phyloP scores from a whole-genome alignment of 345 rosid genomes.

The Salix arbutifolia region DNA sequence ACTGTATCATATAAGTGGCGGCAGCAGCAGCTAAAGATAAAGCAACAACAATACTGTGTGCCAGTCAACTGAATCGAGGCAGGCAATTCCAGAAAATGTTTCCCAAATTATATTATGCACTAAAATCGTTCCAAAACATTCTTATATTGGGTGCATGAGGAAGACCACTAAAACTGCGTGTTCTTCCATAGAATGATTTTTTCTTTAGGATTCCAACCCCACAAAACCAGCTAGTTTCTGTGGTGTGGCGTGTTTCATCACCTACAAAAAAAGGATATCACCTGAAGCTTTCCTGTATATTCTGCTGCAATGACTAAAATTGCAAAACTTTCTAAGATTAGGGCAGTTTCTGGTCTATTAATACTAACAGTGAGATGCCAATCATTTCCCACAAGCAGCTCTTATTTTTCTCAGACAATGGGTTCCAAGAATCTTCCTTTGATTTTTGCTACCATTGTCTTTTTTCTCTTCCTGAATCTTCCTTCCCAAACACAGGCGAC shows the following conservation, averaged over 20 bases:
- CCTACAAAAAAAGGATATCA: not conserved
- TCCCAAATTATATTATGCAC: too few species aligned
- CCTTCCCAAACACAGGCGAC: slow-evolving; percentile 1
- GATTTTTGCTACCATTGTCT: not conserved
- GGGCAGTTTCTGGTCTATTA: not conserved
- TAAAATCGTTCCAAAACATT: too few species aligned
- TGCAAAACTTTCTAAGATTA: not conserved
- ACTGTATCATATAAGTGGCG: not conserved
- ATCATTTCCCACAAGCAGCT: not conserved
- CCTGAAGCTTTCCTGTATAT: not conserved
- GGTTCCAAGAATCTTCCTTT: not conserved
- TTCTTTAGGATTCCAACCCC: not conserved
- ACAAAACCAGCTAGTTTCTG: not conserved
- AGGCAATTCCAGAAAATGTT: too few species aligned
- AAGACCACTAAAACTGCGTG: not conserved
- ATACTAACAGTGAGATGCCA: not conserved
- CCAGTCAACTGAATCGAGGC: too few species aligned
- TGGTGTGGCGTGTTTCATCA: too few species aligned
- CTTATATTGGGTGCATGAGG: not conserved
- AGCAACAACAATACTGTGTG: too few species aligned
- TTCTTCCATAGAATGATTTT: not conserved
- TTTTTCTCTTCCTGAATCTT: not conserved
- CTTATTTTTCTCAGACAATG: not conserved
- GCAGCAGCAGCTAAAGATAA: too few species aligned
- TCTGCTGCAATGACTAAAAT: not conserved